Base-by-base conservation (phyloP, 2,329 filamentous ascomycete genomes). In the Xylariaceae sp. region DNA sequence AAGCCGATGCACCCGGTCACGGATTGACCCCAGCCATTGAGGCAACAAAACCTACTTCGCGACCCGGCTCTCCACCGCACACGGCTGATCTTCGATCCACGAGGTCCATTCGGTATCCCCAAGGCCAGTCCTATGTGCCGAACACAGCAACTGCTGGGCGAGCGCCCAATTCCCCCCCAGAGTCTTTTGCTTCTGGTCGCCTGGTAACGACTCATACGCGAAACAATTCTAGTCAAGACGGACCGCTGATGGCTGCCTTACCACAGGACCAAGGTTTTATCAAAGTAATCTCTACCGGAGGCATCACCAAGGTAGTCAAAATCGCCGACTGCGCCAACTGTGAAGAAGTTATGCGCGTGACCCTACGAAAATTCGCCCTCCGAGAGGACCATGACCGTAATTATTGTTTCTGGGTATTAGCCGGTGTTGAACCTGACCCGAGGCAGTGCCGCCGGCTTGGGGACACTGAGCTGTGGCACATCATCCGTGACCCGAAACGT, bases 401-500 rank as follows among this genome's bases (percentile, higher is more conserved):
- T 70, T 97, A 96, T 76, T 97, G 92, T 77, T 97, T 99, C 77
- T 97, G 94, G 80, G 88, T 96, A 0, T 80, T 97, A 60, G 88
- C 90, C 65, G 93, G 92, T 54, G 79, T 91, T 45, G 91, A 97
- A 52, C 87, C 92, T 1, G 88, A 94, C 66, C 88, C 91, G 35
- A 83, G 82, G 53, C 86, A 92, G 70, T 95, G 90, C 72, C 87
- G 92, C 61, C 86, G 90, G 53, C 80, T 97, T 45, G 87, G 88
- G 39, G 94, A 99, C 69, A 87, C 86, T 3, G 94, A 99, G 72
- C 78, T 99, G 9, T 89, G 94, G 82, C 87, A 90, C 61, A 90
- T 97, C 57, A 95, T 95, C 74, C 92, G 91, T 69, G 92, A 96
- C 67, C 84, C 88, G 64, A 88, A 86, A 61, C 85, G 92, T 56